Base-by-base conservation (phyloP, 129 eudicot genomes). In the Solidago caesia region DNA sequence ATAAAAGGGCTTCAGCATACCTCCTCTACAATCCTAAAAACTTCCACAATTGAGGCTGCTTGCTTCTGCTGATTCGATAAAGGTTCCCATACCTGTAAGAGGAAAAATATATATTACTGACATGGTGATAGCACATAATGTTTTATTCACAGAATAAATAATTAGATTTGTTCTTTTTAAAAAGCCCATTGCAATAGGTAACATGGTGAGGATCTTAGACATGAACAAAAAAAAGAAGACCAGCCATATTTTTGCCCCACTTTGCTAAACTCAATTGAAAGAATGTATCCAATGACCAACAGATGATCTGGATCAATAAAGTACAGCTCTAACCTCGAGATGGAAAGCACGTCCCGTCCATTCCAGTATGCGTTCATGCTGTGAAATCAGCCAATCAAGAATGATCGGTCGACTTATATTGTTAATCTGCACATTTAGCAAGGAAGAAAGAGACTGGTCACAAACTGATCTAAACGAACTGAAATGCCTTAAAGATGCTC, bases 351-450 rank as follows among this genome's bases (percentile, higher is more conserved):
- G 98, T 12, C 96, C 92, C 15, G 94, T 88, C 98, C 98, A 93
- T 77, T 93, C 96, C 75, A 93, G 65, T 61, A 90, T 83, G 68
- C 92, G 83, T 63, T 84, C 80, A 78, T 93, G 89, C 83, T 93
- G 96, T 59, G 91, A 83, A 67, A 93, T 89, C 64, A 93, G 74
- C 98, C 98, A 93, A 75, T 93, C 98, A 42, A 93, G 97, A 82
- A 93, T 80, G 68, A 93, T 70, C 60, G 98, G 86, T 61, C 84
- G 82, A 57, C 91, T 84, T 70, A 93, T 76, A 63, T 86, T 87
- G 68, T 89, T 85, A 82, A 93, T 67, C 98, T 93, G 89, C 79
- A 73, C 59, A 27, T 64, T 55, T 61, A 75, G 65, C 59, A 58
- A 29, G 59, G 47, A 42, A 69, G 48, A 29, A 68, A 72, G 55